Evolutionary conservation across 108 stramenopile genomes (phyloP).

Genomic region (Tribonema minus): DNA sequence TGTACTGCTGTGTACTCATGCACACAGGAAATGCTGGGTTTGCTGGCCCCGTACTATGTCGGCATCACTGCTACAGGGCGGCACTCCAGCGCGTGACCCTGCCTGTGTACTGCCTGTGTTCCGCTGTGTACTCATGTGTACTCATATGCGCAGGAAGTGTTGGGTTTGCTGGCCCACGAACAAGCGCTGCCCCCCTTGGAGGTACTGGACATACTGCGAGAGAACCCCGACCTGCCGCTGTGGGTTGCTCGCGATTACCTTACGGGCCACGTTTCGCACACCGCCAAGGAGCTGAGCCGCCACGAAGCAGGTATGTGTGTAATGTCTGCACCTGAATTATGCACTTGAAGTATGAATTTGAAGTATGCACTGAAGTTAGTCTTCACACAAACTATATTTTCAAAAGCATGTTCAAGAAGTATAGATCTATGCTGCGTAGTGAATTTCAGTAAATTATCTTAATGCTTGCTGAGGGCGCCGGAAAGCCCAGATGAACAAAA

Average conservation of each 20-base stretch:
- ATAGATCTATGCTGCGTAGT: no score
- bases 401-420: no score
- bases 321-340: no score
- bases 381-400: no score
- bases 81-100: no score
- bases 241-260: constrained; percentile 8
- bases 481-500: no score
- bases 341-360: no score
- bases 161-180: constrained; percentile 15
- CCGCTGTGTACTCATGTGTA: not conserved
- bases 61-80: no score
- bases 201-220: constrained; percentile 22
- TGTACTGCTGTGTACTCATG: not conserved
- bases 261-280: not conserved
- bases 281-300: not conserved
- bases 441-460: no score
- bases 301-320: not conserved
- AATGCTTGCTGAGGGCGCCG: no score
- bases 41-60: not conserved
- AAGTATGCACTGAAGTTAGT: no score
- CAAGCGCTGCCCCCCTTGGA: constrained; percentile 22
- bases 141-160: constrained; percentile 6
- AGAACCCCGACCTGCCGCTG: constrained; percentile 19
- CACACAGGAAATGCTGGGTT: not conserved
- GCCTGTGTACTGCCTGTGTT: no score